phyloP scores from a whole-genome alignment of 1,284 basidiomycete genomes.

The Rhodotorula sp. region DNA sequence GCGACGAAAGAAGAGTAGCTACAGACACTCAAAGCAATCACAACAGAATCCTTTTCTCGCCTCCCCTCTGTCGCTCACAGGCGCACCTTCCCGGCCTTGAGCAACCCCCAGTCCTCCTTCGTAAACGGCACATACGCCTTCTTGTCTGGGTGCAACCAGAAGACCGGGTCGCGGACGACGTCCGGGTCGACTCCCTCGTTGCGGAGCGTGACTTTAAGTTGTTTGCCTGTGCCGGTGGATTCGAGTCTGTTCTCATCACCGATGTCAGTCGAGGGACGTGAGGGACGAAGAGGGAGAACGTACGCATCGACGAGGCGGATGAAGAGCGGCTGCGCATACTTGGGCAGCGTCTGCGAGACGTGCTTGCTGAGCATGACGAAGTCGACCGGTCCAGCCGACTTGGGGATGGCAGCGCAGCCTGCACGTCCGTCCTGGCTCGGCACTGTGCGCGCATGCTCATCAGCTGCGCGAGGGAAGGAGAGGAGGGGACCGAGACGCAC shows the following conservation, averaged over 20 bases:
- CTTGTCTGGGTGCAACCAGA: constrained; percentile 24
- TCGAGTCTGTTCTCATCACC: constrained; percentile 35
- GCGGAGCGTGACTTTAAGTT: constrained; percentile 46
- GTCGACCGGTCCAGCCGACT: constrained; percentile 39
- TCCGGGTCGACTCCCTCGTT: constrained; percentile 48
- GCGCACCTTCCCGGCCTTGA: constrained; percentile 20
- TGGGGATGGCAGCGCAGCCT: constrained; percentile 49
- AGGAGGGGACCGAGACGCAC: neutral
- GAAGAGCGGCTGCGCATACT: constrained; percentile 49
- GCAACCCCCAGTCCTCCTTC: constrained; percentile 15
- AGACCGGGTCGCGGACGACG: constrained; percentile 19
- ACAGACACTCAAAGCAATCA: too few species aligned
- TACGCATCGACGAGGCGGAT: constrained; percentile 43
- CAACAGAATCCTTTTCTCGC: neutral
- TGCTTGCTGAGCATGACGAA: constrained; percentile 41
- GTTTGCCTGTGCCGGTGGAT: constrained; percentile 47
- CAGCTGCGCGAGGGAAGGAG: too few species aligned
- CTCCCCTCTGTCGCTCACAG: neutral
- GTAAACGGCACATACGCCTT: constrained; percentile 22
- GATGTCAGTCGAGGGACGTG: neutral
- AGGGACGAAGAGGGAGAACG: neutral
- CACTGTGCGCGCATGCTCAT: constrained; percentile 19
- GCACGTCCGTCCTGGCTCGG: constrained; percentile 48
- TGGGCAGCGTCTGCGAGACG: constrained; percentile 45
- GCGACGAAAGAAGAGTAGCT: too few species aligned